Evolutionary conservation across 225 moss, liverwort and hornwort species (phyloP), one percentile per base, ranked within the genome.

Genomic region (Neckera pumila): DNA sequence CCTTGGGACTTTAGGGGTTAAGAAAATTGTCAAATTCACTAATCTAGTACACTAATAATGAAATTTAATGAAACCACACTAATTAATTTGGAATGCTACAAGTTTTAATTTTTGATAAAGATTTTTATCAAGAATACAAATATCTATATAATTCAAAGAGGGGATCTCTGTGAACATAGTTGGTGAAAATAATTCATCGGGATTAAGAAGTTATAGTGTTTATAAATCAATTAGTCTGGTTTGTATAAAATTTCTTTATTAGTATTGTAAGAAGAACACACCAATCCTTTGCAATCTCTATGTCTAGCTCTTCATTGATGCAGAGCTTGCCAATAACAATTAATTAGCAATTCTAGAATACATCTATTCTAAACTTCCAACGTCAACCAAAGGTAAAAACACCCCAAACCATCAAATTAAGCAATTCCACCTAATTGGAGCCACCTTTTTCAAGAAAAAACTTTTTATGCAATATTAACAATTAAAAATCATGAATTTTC

Each of bases 231-330:
- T 11, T 66, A 11, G 6, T 36, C 0, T 19, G 1, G 1, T 66
- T 36, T 20, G 19, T 0, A 36, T 5, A 36, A 36, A 36, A 66
- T 11, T 11, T 36, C 0, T 18, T 66, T 36, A 36, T 36, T 36
- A 36, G 11, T 36, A 3, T 36, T 36, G 36, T 6, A 11, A 10
- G 3, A 65, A 1, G 18, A 64, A 0, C 1, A 18, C 34, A 10
- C 34, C n/a, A n/a, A n/a, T n/a, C n/a, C 10, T 64, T 2, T 64
- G 0, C 15, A 2, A 10, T n/a, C n/a, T n/a, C n/a, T n/a, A 33
- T 64, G 17, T 64, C 11, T 36, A 19, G 11, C 10, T 19, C 66
- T 66, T 66, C 6, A 36, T 10, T 65, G 36, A 36, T 66, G 6
- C 3, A 36, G 0, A 19, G 19, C 36, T 66, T 66, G 19, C 20